Base-by-base conservation (phyloP, 768 basidiomycete genomes). In the Hygrocybe punicea region DNA sequence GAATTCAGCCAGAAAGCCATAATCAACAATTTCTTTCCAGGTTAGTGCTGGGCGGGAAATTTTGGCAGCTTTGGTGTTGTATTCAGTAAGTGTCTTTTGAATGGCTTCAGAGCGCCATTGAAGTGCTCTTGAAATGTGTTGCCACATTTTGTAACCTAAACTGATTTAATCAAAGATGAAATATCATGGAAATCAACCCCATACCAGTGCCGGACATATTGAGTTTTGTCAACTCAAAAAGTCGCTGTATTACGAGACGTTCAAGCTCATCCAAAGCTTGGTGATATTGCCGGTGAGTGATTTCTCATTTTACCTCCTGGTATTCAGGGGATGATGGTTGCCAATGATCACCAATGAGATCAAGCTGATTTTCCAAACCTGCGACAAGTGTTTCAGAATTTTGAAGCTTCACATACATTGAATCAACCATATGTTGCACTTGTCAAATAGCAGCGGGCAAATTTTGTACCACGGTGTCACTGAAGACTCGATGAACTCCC, bases 51-150 rank as follows among this genome's bases (percentile, higher is more conserved):
- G 62, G n/a, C 37, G 53, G 6, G 52, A 45, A 9, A 70, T 54
- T 8, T 34, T 16, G 1, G 45, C 17, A 0, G 71, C 74, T 3
- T 61, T 59, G 9, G 40, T 46, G 42, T 77, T 76, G 61, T 75
- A 76, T 24, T 46, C 48, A 0, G 63, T 55, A 2, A 76, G 60
- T 0, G 74, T 71, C n/a, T 45, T 64, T 34, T 54, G 58, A 34
- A 77, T 73, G 2, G 74, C 69, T 37, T 67, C 58, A 1, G 69
- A 68, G 6, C 68, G 58, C 6, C 55, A 53, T 53, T 69, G 64
- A 1, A 76, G 57, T 3, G 71, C 69, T 55, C 74, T 71, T 0
- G 68, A 67, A n/a, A 77, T 73, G 47, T 72, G 63, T 9, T 63
- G 63, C 1, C 67, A 62, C 53, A 74, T 56, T 44, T 69, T 70